Base-by-base conservation (phyloP, 257 asterid genomes). In the Solanum habrochaites region DNA sequence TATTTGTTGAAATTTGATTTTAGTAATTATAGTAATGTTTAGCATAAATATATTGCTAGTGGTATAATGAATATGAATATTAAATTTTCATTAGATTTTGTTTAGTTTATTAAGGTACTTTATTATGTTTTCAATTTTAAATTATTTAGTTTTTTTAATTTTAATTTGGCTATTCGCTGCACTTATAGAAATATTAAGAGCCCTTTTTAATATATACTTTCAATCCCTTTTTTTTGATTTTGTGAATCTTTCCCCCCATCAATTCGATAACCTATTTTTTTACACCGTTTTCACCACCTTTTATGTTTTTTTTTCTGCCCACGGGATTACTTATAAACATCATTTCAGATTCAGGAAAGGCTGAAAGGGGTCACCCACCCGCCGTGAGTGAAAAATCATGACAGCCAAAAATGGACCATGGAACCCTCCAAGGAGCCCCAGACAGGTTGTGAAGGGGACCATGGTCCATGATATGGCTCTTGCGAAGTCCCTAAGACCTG, bases 261-360 rank as follows among this genome's bases (percentile, higher is more conserved):
- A n/a, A n/a, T n/a, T n/a, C n/a, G n/a, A n/a, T n/a, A n/a, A n/a
- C n/a, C n/a, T n/a, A n/a, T n/a, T n/a, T n/a, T n/a, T n/a, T n/a
- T n/a, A n/a, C n/a, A n/a, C n/a, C n/a, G n/a, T n/a, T n/a, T n/a
- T n/a, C n/a, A n/a, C n/a, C n/a, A n/a, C n/a, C n/a, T n/a, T n/a
- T n/a, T n/a, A n/a, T n/a, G n/a, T n/a, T n/a, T n/a, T n/a, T n/a
- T n/a, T n/a, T n/a, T n/a, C n/a, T n/a, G n/a, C n/a, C n/a, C n/a
- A n/a, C n/a, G n/a, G n/a, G n/a, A n/a, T n/a, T n/a, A n/a, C n/a
- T n/a, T n/a, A n/a, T n/a, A n/a, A n/a, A n/a, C n/a, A n/a, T n/a
- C n/a, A n/a, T n/a, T n/a, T n/a, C 23, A 0, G 0, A 49, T 49
- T 49, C 0, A 1, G 23, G 1, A 49, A 16, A 49, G 60, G 7